Conservation (phyloP, 108 stramenopile species). For the Nitzschia sp. region DNA sequence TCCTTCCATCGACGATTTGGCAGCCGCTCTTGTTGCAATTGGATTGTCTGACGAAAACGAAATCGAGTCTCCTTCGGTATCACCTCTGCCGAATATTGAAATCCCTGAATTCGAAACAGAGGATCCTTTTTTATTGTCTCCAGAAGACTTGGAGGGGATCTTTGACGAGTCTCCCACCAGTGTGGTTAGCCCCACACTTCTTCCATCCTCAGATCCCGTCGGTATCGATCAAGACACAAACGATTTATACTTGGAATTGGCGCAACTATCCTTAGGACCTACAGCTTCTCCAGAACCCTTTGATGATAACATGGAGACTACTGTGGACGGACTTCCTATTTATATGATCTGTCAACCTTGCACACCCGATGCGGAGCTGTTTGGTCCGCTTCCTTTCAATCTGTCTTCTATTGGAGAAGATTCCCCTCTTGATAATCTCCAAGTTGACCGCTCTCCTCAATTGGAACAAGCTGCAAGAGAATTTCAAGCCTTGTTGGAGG, state of each 20-base stretch:
- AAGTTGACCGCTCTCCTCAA: constrained; percentile 6
- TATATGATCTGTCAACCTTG: constrained; percentile 36
- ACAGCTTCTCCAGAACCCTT: not conserved
- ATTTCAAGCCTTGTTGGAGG: constrained; percentile 2
- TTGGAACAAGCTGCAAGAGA: constrained; percentile 1
- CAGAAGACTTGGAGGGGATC: constrained; percentile 18
- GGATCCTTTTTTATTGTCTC: constrained; percentile 15
- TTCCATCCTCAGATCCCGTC: not conserved
- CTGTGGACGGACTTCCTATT: constrained; percentile 20
- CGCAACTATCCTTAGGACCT: constrained; percentile 10
- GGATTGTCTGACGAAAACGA: constrained; percentile 2
- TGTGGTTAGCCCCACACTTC: not conserved
- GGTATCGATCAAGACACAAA: constrained; percentile 31
- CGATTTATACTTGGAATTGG: constrained; percentile 25
- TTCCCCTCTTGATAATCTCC: constrained; percentile 3
- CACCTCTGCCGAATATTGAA: constrained; percentile 23
- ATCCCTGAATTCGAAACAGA: constrained; percentile 21
- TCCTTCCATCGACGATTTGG: constrained; percentile 1
- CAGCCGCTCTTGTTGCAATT: constrained; percentile 2
- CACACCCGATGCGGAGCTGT: constrained; percentile 11
- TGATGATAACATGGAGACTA: not conserved
- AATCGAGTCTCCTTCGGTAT: constrained; percentile 1
- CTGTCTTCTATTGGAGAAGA: constrained; percentile 25
- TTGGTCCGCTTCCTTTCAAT: constrained; percentile 2
- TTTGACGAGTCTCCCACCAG: constrained; percentile 16